Evolutionary conservation across 2,329 filamentous ascomycete genomes (phyloP), one percentile per base, ranked within the genome.

Genomic region (Berkeleyomyces rouxiae): DNA sequence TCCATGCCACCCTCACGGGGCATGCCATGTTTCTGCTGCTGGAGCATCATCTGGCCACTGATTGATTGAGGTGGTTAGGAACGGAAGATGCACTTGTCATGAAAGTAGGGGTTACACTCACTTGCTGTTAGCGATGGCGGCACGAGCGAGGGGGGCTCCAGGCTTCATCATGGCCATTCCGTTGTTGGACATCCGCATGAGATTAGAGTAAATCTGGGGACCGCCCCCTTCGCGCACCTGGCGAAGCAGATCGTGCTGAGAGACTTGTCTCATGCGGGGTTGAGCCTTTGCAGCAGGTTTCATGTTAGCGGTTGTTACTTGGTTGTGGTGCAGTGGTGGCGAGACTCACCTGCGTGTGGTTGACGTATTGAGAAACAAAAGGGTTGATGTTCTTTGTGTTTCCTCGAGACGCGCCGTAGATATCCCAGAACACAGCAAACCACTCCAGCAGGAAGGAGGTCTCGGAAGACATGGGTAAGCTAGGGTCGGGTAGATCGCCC

Each of bases 391-490:
- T 82, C 72, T 84, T 85, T 69, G 80, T 82, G 70, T 89, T 87
- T 71, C 92, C 88, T 31, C 59, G 59, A 6, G 63, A 64, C 63
- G 90, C 89, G 70, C 84, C 84, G 74, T 88, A 95, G 68, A 97
- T 90, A 70, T 99, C 93, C 90, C 90, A 97, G 73, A 99, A 99
- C 61, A 96, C 81, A 70, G 86, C 89, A 77, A 95, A 99, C 93
- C 93, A 99, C 70, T 97, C 93, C 68, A 90, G 87, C n/a, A 99
- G 78, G 70, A 99, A 97, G 36, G 88, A 89, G 66, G 82, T 87
- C 62, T 80, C 80, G 65, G 78, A 78, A 58, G 81, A 80, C 71
- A 78, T 80, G 10, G 85, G 83, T 4, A 90, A 77, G 66, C 83
- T 84, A 10, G 90, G 85, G 5, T 82, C 79, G 3, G 92, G 92